Conservation (phyloP, 495 filamentous ascomycete genomes). For the Haplographium delicatum region DNA sequence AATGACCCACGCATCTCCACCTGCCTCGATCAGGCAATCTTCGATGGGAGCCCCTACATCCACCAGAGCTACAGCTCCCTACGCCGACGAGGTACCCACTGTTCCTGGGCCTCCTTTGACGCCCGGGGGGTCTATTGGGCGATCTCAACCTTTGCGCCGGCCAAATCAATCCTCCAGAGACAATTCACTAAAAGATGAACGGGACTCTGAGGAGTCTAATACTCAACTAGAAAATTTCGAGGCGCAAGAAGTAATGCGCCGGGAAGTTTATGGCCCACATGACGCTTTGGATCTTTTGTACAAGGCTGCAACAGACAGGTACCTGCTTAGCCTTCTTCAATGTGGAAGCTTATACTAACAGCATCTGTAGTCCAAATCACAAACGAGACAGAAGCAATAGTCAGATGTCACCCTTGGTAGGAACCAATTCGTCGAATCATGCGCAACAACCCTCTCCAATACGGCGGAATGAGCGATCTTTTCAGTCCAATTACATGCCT, state of each 20-base stretch:
- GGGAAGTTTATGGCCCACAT: conserved; percentile 51
- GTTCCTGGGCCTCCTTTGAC: conserved; percentile 45
- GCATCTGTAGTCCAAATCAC: conserved; percentile 22
- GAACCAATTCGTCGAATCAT: neutral
- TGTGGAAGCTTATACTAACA: conserved; percentile 10
- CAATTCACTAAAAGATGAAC: conserved; percentile 6
- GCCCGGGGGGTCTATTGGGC: conserved; percentile 55
- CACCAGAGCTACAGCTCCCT: conserved; percentile 14
- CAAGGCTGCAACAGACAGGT: conserved; percentile 61
- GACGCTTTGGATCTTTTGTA: conserved; percentile 66
- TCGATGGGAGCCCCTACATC: conserved; percentile 32
- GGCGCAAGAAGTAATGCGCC: conserved; percentile 56
- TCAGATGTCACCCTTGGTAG: conserved; percentile 21
- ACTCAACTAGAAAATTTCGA: conserved; percentile 47
- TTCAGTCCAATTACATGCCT: conserved; percentile 8
- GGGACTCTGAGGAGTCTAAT: conserved; percentile 19
- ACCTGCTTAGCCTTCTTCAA: conserved; percentile 20
- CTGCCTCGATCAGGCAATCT: conserved; percentile 29
- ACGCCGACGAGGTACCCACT: conserved; percentile 12
- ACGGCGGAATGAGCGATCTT: conserved; percentile 3
- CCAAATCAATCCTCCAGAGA: conserved; percentile 27
- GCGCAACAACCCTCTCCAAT: conserved; percentile 11
- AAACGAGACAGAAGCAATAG: conserved; percentile 26
- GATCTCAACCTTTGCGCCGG: conserved; percentile 50
- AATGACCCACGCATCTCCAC: conserved; percentile 32